Percentiles rank a stretch among this genome's conserved stretches.
Conservation (phyloP, 2,329 filamentous ascomycete genomes). For the Botrytis elliptica region DNA sequence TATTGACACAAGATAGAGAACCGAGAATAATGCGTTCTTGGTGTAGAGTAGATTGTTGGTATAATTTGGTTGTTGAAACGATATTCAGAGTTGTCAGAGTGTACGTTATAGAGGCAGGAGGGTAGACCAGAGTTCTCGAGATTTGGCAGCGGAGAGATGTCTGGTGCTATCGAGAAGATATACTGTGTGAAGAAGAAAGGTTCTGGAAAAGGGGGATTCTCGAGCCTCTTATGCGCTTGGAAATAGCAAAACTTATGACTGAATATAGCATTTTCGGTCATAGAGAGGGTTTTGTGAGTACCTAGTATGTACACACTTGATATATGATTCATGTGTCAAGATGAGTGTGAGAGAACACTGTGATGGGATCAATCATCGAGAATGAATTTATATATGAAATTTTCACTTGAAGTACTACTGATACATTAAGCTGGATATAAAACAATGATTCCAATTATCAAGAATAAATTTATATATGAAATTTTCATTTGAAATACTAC, state of each 20-base stretch:
- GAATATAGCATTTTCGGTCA: neutral
- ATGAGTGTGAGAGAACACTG: too few relatives aligned
- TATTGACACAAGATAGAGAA: neutral
- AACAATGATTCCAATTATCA: neutral
- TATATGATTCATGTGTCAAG: neutral
- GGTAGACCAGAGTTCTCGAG: neutral
- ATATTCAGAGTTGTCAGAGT: too few relatives aligned
- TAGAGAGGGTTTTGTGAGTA: neutral
- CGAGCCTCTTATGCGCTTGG: neutral
- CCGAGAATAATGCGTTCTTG: neutral
- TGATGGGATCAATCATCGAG: neutral
- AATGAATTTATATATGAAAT: neutral
- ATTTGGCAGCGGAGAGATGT: neutral
- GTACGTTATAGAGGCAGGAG: neutral
- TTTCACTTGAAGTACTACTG: neutral
- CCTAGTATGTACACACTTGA: neutral
- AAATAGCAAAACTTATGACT: neutral
- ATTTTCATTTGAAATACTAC: too few relatives aligned
- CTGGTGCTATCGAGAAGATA: neutral
- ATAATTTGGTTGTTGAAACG: neutral
- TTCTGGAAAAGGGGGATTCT: neutral
- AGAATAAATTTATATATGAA: too few relatives aligned
- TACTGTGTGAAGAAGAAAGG: neutral
- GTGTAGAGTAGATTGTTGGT: neutral
- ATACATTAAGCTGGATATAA: neutral